Conservation (phyloP, 345 rosid genomes). For the Corchorus olitorius region DNA sequence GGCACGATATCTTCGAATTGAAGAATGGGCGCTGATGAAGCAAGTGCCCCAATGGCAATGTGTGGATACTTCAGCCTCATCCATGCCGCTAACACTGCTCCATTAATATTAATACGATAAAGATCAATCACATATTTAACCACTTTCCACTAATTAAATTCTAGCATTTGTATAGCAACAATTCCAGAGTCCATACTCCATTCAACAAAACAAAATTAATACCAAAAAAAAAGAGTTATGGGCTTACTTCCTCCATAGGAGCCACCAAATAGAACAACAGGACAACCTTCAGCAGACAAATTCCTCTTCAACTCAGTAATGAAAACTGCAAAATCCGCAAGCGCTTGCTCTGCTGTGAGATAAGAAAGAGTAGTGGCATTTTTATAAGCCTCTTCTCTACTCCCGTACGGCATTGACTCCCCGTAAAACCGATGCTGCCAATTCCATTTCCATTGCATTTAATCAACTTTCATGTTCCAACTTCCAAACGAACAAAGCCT, state of each 20-base stretch:
- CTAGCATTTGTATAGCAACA: not conserved
- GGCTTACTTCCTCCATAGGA: slow-evolving; percentile 96
- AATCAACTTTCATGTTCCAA: not conserved
- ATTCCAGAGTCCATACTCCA: not conserved
- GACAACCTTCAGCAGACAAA: slow-evolving; percentile 80
- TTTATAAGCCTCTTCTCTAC: slow-evolving; percentile 30
- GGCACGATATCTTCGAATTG: slow-evolving; percentile 92
- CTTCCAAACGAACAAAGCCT: too few species aligned
- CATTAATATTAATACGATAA: slow-evolving; percentile 23
- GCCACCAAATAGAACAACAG: slow-evolving; percentile 91
- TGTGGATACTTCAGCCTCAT: slow-evolving; percentile 98
- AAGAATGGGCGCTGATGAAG: slow-evolving; percentile 95
- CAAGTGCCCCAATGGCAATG: slow-evolving; percentile 83
- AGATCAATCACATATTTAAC: not conserved
- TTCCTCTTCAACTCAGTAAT: slow-evolving; percentile 72
- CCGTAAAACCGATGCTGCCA: slow-evolving; percentile 27
- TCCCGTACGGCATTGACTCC: slow-evolving; percentile 26
- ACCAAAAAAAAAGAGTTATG: not conserved
- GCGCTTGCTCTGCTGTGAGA: slow-evolving; percentile 91
- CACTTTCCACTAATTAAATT: not conserved
- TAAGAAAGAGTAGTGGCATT: slow-evolving; percentile 65
- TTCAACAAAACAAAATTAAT: not conserved
- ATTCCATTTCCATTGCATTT: not conserved
- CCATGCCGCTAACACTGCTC: slow-evolving; percentile 95
- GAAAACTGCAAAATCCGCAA: slow-evolving; percentile 83